Base-by-base conservation (phyloP, 352 stramenopile genomes). In the Phytophthora foliorum region DNA sequence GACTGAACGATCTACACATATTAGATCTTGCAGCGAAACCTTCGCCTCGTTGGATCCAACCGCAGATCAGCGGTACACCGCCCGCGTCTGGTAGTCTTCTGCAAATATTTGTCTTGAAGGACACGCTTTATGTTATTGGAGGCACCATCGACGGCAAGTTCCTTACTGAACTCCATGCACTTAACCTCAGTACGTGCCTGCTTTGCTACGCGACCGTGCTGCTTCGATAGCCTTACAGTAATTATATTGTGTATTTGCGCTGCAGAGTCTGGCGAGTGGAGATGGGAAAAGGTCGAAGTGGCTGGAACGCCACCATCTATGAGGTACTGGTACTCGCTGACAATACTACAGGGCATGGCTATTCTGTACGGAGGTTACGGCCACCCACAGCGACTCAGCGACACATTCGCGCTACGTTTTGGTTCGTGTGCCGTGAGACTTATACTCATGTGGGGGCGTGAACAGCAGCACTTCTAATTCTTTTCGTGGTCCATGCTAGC, bases 291-390 rank as follows among this genome's bases (percentile, higher is more conserved):
- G n/a, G 25, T 89, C 2, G 53, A 73, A 36, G 56, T 86, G 29
- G 64, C 62, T 1, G 81, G 81, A n/a, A 75, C 52, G 4, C 77
- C 69, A 27, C 81, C 79, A 16, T 88, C 79, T 7, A 89, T 88
- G 68, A 78, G 81, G 22, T 89, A 89, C 54, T 89, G 81, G 81
- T 86, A 89, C 62, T 89, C 81, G 2, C 49, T 88, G 38, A 34
- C 67, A 14, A 67, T 88, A 6, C 25, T 89, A 27, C 69, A 75
- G 21, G 78, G 55, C 11, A 75, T 88, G 41, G 69, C 70, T 22
- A 74, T 89, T 58, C 62, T 89, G 39, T 86, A 86, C 17, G 81
- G 81, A 44, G 81, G 81, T 36, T 89, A 89, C 39, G 79, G 81
- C 25, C 81, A 89, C 24, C 69, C 79, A 6, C 44, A 79, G 31